Evolutionary conservation across 2,329 filamentous ascomycete genomes (phyloP).

Genomic region (Fusarium sublunatum): DNA sequence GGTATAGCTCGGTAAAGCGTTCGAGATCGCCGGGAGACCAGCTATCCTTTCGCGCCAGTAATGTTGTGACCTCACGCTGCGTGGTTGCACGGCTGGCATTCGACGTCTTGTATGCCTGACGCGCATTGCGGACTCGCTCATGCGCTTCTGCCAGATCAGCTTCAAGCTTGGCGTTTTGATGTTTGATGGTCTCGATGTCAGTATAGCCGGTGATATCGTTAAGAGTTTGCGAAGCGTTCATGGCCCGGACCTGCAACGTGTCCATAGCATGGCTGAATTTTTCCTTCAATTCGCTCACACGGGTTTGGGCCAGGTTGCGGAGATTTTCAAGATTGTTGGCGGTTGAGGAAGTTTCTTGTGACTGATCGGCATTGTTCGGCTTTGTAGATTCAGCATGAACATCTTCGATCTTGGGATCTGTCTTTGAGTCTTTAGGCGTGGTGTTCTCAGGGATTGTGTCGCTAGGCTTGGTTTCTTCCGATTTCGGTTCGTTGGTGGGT

Average conservation of each 20-base stretch:
- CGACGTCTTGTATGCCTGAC: constrained; percentile 82
- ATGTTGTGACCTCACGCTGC: constrained; percentile 93
- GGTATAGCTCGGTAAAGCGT: constrained; percentile 91
- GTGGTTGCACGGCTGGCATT: constrained; percentile 86
- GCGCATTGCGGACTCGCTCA: constrained; percentile 74
- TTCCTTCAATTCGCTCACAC: constrained; percentile 50
- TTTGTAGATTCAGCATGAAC: constrained; percentile 16
- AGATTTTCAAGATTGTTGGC: constrained; percentile 45
- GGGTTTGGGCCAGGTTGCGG: constrained; percentile 50
- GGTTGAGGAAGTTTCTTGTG: constrained; percentile 30
- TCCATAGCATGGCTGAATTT: constrained; percentile 76
- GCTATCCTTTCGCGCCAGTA: constrained; percentile 92
- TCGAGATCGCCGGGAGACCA: constrained; percentile 91
- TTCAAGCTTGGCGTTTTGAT: constrained; percentile 77
- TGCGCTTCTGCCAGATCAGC: constrained; percentile 68
- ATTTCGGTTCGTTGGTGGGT: constrained; percentile 18
- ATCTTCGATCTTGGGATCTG: constrained; percentile 13
- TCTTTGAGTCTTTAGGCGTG: constrained; percentile 9
- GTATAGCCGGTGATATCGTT: constrained; percentile 96
- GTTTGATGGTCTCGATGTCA: constrained; percentile 86
- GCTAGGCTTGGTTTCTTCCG: constrained; percentile 11
- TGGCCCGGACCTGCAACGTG: constrained; percentile 83
- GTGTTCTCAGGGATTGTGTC: constrained; percentile 2
- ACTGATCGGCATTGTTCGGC: constrained; percentile 11
- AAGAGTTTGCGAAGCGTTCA: constrained; percentile 86